Evolutionary conservation across 1,284 basidiomycete genomes (phyloP).

Genomic region (Coriolopsis trogii): DNA sequence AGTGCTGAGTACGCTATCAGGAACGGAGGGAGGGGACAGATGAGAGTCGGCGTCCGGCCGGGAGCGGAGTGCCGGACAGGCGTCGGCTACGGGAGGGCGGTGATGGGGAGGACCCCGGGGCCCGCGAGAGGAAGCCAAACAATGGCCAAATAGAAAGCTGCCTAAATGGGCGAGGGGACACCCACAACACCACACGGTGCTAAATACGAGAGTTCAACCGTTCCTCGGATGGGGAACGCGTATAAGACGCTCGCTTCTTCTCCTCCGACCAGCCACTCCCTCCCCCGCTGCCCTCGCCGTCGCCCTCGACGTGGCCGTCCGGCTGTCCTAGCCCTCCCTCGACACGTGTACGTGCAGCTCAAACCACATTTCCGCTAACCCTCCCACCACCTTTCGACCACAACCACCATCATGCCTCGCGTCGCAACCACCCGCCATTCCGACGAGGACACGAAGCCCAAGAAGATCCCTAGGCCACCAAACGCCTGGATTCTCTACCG

Average conservation of each 20-base stretch:
- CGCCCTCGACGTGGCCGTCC: neutral
- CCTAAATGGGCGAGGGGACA: constrained; percentile 5
- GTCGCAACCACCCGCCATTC: constrained; percentile 15
- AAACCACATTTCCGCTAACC: neutral
- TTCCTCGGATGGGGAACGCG: constrained; percentile 11
- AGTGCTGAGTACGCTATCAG: no score
- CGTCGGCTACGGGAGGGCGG: neutral
- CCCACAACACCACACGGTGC: constrained; percentile 8
- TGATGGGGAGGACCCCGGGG: constrained; percentile 13
- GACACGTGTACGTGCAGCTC: constrained; percentile 25
- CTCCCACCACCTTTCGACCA: neutral
- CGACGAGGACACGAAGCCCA: constrained; percentile 11
- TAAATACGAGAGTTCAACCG: constrained; percentile 14
- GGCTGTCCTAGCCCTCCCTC: neutral
- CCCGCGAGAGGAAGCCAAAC: constrained; percentile 2
- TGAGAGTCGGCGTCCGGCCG: neutral
- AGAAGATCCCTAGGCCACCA: constrained; percentile 70
- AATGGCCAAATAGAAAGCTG: constrained; percentile 9
- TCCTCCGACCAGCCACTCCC: constrained; percentile 2
- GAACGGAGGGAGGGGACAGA: neutral
- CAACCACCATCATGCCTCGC: constrained; percentile 6
- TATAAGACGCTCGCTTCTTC: constrained; percentile 14
- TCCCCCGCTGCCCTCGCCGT: neutral
- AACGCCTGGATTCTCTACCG: constrained; percentile 96
- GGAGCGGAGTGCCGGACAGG: neutral